Percentiles rank a stretch among this genome's conserved stretches.
Conservation (phyloP, 495 filamentous ascomycete genomes). For the Rostrohypoxylon terebratum region DNA sequence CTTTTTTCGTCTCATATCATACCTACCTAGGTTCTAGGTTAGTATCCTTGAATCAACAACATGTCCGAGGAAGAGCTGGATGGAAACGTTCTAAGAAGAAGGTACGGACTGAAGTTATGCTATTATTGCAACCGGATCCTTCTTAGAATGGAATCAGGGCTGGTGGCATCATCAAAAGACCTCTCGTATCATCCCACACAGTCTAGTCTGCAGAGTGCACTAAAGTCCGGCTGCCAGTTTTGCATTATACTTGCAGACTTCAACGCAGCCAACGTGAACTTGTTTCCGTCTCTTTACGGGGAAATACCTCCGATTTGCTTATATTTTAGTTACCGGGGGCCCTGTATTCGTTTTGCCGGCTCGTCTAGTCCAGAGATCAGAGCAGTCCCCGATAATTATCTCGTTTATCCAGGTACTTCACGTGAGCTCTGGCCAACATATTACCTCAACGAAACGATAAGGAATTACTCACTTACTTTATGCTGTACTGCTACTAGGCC, state of each 20-base stretch:
- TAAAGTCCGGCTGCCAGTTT: constrained; percentile 11
- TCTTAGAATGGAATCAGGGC: not conserved
- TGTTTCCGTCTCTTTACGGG: too few relatives aligned
- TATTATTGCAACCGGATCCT: constrained; percentile 11
- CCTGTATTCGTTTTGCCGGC: too few relatives aligned
- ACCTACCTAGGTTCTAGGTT: too few relatives aligned
- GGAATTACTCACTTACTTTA: not conserved
- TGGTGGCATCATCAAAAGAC: not conserved
- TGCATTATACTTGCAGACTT: constrained; percentile 1
- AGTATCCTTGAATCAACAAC: not conserved
- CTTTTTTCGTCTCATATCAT: too few relatives aligned
- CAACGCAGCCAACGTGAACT: too few relatives aligned
- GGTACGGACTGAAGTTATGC: constrained; percentile 7
- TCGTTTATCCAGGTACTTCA: constrained; percentile 8
- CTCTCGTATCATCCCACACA: not conserved
- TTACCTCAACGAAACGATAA: not conserved
- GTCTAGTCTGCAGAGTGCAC: constrained; percentile 7
- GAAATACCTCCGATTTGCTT: too few relatives aligned
- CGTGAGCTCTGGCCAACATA: not conserved
- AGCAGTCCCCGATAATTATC: not conserved
- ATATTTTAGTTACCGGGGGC: too few relatives aligned
- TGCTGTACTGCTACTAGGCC: not conserved
- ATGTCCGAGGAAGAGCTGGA: not conserved
- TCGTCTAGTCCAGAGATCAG: too few relatives aligned
- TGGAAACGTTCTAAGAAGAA: not conserved